Evolutionary conservation across 257 asterid genomes (phyloP).

Genomic region (Capsicum pubescens): DNA sequence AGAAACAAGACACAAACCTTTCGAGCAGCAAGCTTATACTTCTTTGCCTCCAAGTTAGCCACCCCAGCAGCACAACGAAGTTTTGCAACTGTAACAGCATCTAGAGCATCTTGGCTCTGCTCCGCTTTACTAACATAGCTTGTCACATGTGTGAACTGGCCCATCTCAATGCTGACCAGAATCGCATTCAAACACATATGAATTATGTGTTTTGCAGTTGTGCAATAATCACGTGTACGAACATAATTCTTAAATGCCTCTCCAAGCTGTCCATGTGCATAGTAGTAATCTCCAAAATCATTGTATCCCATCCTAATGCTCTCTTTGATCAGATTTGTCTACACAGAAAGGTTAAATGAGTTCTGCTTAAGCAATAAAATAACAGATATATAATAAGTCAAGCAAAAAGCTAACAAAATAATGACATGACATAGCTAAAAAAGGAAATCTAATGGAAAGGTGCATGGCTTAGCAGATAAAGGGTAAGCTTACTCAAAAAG

Average conservation of each 20-base stretch:
- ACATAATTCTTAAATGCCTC: conserved; percentile 92
- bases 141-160: conserved; percentile 89
- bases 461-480: not conserved
- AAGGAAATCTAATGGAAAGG: not conserved
- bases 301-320: conserved; percentile 99
- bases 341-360: conserved; percentile 34
- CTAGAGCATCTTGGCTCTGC: conserved; percentile 76
- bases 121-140: conserved; percentile 93
- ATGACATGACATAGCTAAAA: not conserved
- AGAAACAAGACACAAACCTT: conserved; percentile 58
- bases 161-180: conserved; percentile 95
- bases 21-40: conserved; percentile 96
- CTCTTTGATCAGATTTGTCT: conserved; percentile 97
- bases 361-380: not conserved
- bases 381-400: not conserved
- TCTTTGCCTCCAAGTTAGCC: conserved; percentile 78
- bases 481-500: not conserved
- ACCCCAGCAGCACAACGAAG: conserved; percentile 90
- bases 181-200: conserved; percentile 93
- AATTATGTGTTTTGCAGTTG: conserved; percentile 80
- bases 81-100: conserved; percentile 68
- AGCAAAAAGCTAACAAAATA: not conserved
- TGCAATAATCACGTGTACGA: conserved; percentile 97
- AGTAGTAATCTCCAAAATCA: conserved; percentile 94
- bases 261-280: conserved; percentile 83